Evolutionary conservation across 768 basidiomycete genomes (phyloP), one percentile per base, ranked within the genome.

Genomic region (Arthromyces matolae): DNA sequence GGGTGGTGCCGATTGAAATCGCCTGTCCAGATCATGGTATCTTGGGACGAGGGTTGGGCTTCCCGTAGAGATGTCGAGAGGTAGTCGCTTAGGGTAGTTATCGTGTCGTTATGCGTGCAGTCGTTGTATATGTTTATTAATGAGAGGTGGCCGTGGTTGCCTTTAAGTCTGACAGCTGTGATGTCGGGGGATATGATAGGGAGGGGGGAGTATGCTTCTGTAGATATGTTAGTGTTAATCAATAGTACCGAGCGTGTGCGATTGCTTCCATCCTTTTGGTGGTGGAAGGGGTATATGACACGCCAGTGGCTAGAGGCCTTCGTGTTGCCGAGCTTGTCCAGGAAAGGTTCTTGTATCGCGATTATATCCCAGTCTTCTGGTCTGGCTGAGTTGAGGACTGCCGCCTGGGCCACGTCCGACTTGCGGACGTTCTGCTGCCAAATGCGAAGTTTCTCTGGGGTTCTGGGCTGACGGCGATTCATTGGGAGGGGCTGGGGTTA

Each of bases 271-370:
- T 39, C 14, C 9, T 7, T 8, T 8, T 4, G 23, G n/a, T 49
- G 45, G 29, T 18, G 3, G n/a, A 14, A 9, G 4, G 50, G 48
- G 47, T 52, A 55, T 12, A 35, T 2, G 12, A 50, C 47, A 1
- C 7, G 4, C 54, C 47, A 55, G 25, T 28, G 47, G 6, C 28
- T 34, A 1, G 34, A 43, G 1, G 54, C 54, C 0, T 37, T 42
- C 0, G 64, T 59, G 37, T 59, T 54, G 1, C 47, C 32, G 0
- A 61, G 28, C 1, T 2, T 13, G 46, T 68, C 56, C 1, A 70
- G 47, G 37, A 50, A 55, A 0, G 67, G 68, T 58, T 70, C 69
- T 49, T 71, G 68, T 1, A 69, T n/a, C 0, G 53, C 48, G 0
- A 68, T 22, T 0, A 71, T 47, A 45, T 70, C 61, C 48, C 54